Base-by-base conservation (phyloP, 805 yeast species). In the Ogataea henricii region DNA sequence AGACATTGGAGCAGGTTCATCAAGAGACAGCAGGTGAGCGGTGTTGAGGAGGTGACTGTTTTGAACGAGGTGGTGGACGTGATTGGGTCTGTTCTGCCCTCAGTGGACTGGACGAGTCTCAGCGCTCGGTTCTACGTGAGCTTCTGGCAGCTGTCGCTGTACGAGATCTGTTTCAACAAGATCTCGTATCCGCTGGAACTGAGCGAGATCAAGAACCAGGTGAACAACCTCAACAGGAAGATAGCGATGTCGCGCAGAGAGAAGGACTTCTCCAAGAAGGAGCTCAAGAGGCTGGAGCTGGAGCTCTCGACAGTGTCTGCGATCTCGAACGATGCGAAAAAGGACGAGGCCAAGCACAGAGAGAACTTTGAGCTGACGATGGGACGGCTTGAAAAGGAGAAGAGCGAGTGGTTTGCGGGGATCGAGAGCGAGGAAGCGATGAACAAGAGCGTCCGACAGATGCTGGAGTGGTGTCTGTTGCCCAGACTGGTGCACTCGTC, bases 401-500 rank as follows among this genome's bases (percentile, higher is more conserved):
- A 68, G 14, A 14, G 33, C 2, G 39, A 30, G 1, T 79, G 83
- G 84, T 79, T 81, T 51, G 30, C 45, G 0, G 48, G 48, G 3
- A 45, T 17, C 1, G 43, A 32, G 1, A 53, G 53, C 4, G 67
- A 44, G 14, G 48, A 53, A n/a, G n/a, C 47, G 2, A 21, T 41
- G 13, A 46, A 18, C 5, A 47, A 45, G 12, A 18, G 45, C 3
- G 43, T 43, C 22, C 30, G 42, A 21, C 55, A 53, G 30, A 35
- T 89, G 40, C 60, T 89, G 29, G 83, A 84, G 51, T 63, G 66
- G 45, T 89, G 96, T 64, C 56, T 89, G 6, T 65, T 90, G 10
- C 97, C 96, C 9, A 73, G 97, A 54, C 76, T 83, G 3, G 64
- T 85, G 2, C 89, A 85, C 53, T 87, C 97, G 0, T 82, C 95